Conservation (phyloP, 2,329 filamentous ascomycete species). For the Xylariaceae sp. region DNA sequence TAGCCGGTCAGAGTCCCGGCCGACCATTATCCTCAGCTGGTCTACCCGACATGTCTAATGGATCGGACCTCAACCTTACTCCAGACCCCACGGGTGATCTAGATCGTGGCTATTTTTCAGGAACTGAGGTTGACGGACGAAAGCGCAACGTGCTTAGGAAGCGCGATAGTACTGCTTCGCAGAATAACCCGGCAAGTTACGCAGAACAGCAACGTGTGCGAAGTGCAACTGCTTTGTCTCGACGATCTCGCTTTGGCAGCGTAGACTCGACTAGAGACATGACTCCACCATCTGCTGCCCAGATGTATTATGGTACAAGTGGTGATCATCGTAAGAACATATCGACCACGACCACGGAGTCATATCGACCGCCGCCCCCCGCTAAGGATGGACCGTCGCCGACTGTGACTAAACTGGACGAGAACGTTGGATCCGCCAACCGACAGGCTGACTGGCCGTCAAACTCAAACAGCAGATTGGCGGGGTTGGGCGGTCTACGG, state of each 20-base stretch:
- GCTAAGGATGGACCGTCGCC: conserved; percentile 53
- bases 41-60: conserved; percentile 41
- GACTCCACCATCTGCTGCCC: conserved; percentile 56
- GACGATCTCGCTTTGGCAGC: conserved; percentile 76
- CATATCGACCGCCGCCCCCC: conserved; percentile 46
- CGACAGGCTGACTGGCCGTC: conserved; percentile 55
- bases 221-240: conserved; percentile 60
- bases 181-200: conserved; percentile 72
- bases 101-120: conserved; percentile 91
- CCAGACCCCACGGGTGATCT: conserved; percentile 56
- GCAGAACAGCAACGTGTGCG: conserved; percentile 68
- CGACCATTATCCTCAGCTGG: conserved; percentile 53
- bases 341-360: conserved; percentile 56
- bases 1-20: conserved; percentile 35
- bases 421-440: conserved; percentile 39
- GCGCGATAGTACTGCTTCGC: conserved; percentile 56
- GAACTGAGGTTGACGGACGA: conserved; percentile 70
- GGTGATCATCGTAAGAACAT: conserved; percentile 56
- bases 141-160: conserved; percentile 79
- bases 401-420: conserved; percentile 58
- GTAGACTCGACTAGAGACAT: conserved; percentile 68
- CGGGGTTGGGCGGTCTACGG: conserved; percentile 63
- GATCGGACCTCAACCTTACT: conserved; percentile 34
- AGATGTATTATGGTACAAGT: conserved; percentile 64
- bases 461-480: conserved; percentile 47